A percentile compares a stretch with the other conserved stretches of the same genome.
phyloP scores from a whole-genome alignment of 139 green algal species.

The Coccomyxa sp. region DNA sequence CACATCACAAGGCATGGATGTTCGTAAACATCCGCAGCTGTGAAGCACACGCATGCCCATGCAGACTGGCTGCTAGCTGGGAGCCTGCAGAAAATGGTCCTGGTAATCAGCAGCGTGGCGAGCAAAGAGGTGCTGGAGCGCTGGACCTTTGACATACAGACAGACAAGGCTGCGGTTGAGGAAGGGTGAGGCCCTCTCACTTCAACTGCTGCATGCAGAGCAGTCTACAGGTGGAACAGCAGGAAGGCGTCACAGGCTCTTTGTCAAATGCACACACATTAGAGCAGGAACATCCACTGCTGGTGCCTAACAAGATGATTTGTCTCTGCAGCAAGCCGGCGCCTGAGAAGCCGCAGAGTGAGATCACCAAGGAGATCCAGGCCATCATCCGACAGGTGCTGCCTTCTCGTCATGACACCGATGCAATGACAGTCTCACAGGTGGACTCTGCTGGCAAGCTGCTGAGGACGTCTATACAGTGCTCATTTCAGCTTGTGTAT shows the following conservation, averaged over 20 bases:
- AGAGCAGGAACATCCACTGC: no score
- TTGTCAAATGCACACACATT: no score
- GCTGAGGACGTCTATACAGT: not conserved
- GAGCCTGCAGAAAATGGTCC: conserved; percentile 84
- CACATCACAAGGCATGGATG: no score
- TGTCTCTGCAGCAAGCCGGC: conserved; percentile 8
- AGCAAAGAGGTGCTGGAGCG: conserved; percentile 84
- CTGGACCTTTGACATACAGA: conserved; percentile 96
- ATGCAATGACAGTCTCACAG: no score
- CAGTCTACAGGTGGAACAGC: no score
- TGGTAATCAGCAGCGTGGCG: conserved; percentile 73
- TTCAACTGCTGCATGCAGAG: no score
- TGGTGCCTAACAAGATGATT: not conserved
- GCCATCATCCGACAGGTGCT: conserved; percentile 85
- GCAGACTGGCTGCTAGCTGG: conserved; percentile 85
- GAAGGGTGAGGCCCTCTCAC: no score
- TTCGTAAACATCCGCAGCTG: not conserved
- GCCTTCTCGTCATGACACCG: no score
- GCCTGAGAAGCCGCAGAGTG: conserved; percentile 75
- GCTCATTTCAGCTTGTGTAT: not conserved
- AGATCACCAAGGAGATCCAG: conserved; percentile 86
- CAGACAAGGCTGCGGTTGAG: conserved; percentile 58
- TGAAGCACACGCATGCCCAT: not conserved
- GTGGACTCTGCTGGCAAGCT: not conserved
- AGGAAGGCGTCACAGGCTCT: no score